Conservation (phyloP, 495 filamentous ascomycete genomes). For the Penicillium angulare region DNA sequence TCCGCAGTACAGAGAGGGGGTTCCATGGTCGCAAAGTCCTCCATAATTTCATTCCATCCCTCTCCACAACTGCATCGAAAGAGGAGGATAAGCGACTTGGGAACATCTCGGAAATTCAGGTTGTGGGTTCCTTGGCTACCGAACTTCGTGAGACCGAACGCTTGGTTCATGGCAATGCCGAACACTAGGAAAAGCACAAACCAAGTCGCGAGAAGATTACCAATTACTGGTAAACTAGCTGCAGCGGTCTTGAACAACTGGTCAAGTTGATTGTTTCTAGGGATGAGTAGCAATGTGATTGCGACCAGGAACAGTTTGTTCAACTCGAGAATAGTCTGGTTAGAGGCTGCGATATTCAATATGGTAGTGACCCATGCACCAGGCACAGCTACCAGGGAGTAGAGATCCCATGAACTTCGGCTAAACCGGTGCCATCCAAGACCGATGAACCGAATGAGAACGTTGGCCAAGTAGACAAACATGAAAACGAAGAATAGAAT, state of each 20-base stretch:
- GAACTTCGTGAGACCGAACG: slow-evolving; percentile 93
- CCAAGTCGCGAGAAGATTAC: slow-evolving; percentile 94
- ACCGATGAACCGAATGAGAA: slow-evolving; percentile 79
- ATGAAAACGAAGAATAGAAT: slow-evolving; percentile 81
- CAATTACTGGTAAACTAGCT: slow-evolving; percentile 86
- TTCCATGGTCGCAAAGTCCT: slow-evolving; percentile 81
- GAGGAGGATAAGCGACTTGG: slow-evolving; percentile 88
- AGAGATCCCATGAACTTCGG: slow-evolving; percentile 94
- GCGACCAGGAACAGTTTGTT: slow-evolving; percentile 94
- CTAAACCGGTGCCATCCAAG: slow-evolving; percentile 92
- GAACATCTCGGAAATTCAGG: slow-evolving; percentile 90
- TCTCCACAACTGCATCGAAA: slow-evolving; percentile 92
- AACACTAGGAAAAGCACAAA: slow-evolving; percentile 94
- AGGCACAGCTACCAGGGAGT: slow-evolving; percentile 78
- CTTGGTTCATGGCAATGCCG: slow-evolving; percentile 94
- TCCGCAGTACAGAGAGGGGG: slow-evolving; percentile 73
- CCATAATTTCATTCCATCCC: slow-evolving; percentile 96
- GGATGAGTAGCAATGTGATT: slow-evolving; percentile 88
- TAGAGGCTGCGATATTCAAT: slow-evolving; percentile 55
- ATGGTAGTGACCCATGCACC: slow-evolving; percentile 78
- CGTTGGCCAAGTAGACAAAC: slow-evolving; percentile 79
- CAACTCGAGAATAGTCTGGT: slow-evolving; percentile 66
- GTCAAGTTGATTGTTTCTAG: slow-evolving; percentile 94
- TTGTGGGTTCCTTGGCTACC: slow-evolving; percentile 70
- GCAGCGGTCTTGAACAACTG: slow-evolving; percentile 99